Base-by-base conservation (phyloP, 768 basidiomycete species). In the Royoungia palumana region DNA sequence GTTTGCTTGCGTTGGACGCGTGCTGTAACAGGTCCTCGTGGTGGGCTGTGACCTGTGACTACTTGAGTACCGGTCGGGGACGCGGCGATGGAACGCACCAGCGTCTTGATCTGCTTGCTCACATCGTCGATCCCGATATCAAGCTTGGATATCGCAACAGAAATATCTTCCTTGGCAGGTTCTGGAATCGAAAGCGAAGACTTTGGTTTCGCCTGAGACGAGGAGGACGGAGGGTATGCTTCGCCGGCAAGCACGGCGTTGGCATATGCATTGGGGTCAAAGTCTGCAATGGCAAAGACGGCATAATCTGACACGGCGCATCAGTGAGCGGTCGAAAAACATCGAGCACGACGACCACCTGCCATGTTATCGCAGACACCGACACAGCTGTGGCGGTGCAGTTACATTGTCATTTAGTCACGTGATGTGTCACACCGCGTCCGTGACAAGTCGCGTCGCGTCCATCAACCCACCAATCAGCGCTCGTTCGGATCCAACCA, bases 91-190 rank as follows among this genome's bases (percentile, higher is more conserved):
- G 20, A 7, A 71, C 85, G 55, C 50, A 94, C 93, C 68, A 95
- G 74, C 40, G 75, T 76, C 68, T 88, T 89, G 44, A 98, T 85
- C 67, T 97, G 92, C 65, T 87, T 90, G 22, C 86, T 84, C 17
- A 95, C 84, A 66, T 98, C 94, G 35, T 97, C 95, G 50, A 97
- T 86, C 0, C 85, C 89, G 60, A 84, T 79, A 52, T 84, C 87
- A 4, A 99, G 75, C 65, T 90, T 94, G 6, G 90, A 84, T 24
- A 97, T 85, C 4, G 92, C 91, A 3, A 90, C 79, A 4, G 89
- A 88, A 11, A 96, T 86, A 57, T 97, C 95, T 51, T 93, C 91
- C 64, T 85, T 89, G 19, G 80, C 76, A 7, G 78, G 77, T 42
- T 83, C 81, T 21, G 78, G 73, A 0, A 58, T 43, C 19, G 67